Percentiles rank a stretch among this genome's conserved stretches.
Conservation (phyloP, 1,139 yeast species). For the Meyerozyma guilliermondii region DNA sequence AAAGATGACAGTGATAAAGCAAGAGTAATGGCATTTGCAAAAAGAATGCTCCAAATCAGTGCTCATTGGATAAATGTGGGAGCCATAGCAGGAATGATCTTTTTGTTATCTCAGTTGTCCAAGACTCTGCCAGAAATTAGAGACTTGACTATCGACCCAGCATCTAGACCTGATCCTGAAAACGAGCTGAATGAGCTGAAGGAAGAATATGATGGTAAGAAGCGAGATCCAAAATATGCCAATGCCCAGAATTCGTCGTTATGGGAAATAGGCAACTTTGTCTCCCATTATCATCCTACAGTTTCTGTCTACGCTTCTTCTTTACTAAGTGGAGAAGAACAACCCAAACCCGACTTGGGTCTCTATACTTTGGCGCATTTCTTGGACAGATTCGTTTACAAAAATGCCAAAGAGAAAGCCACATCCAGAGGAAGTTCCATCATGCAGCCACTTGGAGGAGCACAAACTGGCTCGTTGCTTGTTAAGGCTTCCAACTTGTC, state of each 20-base stretch:
- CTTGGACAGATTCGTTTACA: conserved; percentile 92
- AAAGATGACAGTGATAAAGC: conserved; percentile 60
- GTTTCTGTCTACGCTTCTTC: conserved; percentile 76
- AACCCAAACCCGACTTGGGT: conserved; percentile 81
- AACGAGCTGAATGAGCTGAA: conserved; percentile 8
- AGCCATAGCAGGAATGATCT: conserved; percentile 86
- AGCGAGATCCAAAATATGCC: conserved; percentile 87
- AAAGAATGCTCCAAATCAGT: conserved; percentile 83
- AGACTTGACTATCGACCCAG: conserved; percentile 38
- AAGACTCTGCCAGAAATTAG: conserved; percentile 39
- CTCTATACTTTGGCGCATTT: conserved; percentile 84
- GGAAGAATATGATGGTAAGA: conserved; percentile 70
- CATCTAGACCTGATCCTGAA: conserved; percentile 31
- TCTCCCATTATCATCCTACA: conserved; percentile 89
- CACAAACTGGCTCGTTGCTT: conserved; percentile 70
- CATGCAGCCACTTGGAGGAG: conserved; percentile 97
- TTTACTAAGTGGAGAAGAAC: conserved; percentile 41
- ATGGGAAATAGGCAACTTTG: conserved; percentile 79
- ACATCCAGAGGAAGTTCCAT: conserved; percentile 77
- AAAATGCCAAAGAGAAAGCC: conserved; percentile 79
- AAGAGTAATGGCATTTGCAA: conserved; percentile 84
- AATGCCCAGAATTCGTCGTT: conserved; percentile 74
- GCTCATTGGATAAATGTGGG: conserved; percentile 86
- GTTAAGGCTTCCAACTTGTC: conserved; percentile 59
- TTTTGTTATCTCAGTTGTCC: conserved; percentile 60